Percentiles rank a stretch among this genome's conserved stretches.
Evolutionary conservation across 2,329 filamentous ascomycete species (phyloP).

Genomic region (Tympanopsis confertula): DNA sequence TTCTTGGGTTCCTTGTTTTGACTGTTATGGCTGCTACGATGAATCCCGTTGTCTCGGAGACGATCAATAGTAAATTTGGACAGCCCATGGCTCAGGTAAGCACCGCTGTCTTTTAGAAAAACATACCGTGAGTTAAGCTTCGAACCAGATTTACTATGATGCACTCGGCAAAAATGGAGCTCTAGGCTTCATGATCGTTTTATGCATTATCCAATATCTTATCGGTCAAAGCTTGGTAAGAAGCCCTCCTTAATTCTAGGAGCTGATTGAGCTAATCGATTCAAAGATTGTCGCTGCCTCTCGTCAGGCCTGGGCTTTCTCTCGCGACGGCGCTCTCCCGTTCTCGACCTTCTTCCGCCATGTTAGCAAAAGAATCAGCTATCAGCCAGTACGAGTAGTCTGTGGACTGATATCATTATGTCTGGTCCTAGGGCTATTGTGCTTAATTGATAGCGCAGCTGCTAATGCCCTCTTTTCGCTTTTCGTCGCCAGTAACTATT

Average conservation of each 20-base stretch:
- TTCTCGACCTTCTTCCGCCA: constrained; percentile 44
- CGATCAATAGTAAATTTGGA: constrained; percentile 36
- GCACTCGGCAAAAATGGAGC: constrained; percentile 46
- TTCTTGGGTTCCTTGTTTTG: constrained; percentile 43
- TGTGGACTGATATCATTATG: constrained; percentile 38
- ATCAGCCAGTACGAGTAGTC: constrained; percentile 43
- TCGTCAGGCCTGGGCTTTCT: constrained; percentile 52
- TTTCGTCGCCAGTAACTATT: constrained; percentile 45
- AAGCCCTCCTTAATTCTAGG: constrained; percentile 8
- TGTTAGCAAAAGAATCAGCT: constrained; percentile 36
- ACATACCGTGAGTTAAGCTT: too few relatives aligned
- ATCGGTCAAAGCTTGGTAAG: constrained; percentile 40
- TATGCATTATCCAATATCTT: constrained; percentile 50
- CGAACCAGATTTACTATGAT: constrained; percentile 44
- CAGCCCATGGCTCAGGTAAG: constrained; percentile 41
- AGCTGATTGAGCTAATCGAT: constrained; percentile 5
- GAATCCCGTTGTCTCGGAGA: constrained; percentile 32
- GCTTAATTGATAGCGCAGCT: constrained; percentile 43
- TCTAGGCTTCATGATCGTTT: constrained; percentile 42
- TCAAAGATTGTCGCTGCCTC: constrained; percentile 39
- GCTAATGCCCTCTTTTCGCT: constrained; percentile 48
- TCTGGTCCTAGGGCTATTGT: constrained; percentile 41
- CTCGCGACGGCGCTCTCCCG: constrained; percentile 47
- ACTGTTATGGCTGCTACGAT: constrained; percentile 47
- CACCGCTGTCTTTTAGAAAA: background rate